A percentile compares a stretch with the other conserved stretches of the same genome.
Evolutionary conservation across 2,329 filamentous ascomycete species (phyloP).

Genomic region (Cordyceps sp.): DNA sequence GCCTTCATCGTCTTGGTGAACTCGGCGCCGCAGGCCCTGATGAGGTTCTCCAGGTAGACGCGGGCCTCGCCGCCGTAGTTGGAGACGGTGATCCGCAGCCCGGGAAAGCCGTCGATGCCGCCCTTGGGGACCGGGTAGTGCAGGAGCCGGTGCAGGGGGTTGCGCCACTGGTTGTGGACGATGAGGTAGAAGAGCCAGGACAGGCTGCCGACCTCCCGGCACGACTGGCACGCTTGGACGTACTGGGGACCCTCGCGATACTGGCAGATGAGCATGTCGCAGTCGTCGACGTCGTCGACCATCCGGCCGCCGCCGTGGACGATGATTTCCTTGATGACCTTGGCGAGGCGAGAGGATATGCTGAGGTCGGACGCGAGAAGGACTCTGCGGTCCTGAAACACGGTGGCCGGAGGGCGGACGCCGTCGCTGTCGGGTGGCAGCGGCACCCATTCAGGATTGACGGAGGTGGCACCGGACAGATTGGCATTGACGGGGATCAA

Average conservation of each 20-base stretch:
- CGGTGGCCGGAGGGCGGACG: constrained; percentile 39
- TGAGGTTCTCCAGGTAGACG: constrained; percentile 82
- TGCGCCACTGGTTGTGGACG: constrained; percentile 76
- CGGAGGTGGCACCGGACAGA: constrained; percentile 49
- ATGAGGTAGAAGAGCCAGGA: constrained; percentile 91
- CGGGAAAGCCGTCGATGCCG: constrained; percentile 65
- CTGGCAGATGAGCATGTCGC: constrained; percentile 74
- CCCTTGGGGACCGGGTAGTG: constrained; percentile 74
- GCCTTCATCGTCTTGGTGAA: constrained; percentile 92
- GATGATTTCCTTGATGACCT: constrained; percentile 57
- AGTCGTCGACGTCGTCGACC: constrained; percentile 46
- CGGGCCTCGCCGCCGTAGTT: constrained; percentile 94
- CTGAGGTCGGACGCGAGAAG: constrained; percentile 62
- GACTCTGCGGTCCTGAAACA: constrained; percentile 64
- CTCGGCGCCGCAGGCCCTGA: constrained; percentile 66
- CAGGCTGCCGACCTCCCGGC: constrained; percentile 79
- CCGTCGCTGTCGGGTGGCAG: constrained; percentile 23
- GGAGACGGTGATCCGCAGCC: constrained; percentile 70
- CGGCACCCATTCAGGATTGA: constrained; percentile 25
- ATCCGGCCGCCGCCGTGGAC: constrained; percentile 53
- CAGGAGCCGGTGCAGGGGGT: constrained; percentile 62
- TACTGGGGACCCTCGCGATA: constrained; percentile 75
- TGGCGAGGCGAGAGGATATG: constrained; percentile 48
- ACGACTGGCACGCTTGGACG: constrained; percentile 52
- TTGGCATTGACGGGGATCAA: constrained; percentile 39